phyloP scores from a whole-genome alignment of 345 rosid genomes.

The Noccaea caerulescens region DNA sequence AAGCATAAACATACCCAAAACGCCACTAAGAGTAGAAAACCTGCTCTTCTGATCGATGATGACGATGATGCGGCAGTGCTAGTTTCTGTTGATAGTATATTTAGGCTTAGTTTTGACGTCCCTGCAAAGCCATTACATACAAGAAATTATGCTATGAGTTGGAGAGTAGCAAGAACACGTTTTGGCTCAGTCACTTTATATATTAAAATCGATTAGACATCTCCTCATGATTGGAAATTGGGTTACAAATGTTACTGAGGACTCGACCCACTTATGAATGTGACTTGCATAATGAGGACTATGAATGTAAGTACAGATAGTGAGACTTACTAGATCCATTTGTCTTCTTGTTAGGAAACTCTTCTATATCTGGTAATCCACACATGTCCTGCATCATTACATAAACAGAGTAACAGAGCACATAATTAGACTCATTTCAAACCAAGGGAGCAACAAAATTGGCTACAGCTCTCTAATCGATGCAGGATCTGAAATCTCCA shows the following conservation, averaged over 20 bases:
- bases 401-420: constrained; percentile 3
- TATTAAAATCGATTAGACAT: background rate
- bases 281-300: background rate
- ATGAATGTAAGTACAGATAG: constrained; percentile 14
- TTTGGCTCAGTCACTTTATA: background rate
- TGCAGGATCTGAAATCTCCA: constrained; percentile 14
- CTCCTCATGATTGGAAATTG: background rate
- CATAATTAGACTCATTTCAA: constrained; percentile 7
- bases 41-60: constrained; percentile 17
- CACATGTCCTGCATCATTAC: constrained; percentile 49
- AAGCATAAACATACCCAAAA: constrained; percentile 2
- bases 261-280: background rate
- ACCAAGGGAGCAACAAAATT: constrained; percentile 22
- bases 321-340: constrained; percentile 51
- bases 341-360: constrained; percentile 56
- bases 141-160: constrained; percentile 1
- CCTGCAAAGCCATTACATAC: constrained; percentile 42
- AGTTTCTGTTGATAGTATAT: constrained; percentile 26
- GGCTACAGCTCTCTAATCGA: background rate
- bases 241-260: background rate
- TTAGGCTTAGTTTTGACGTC: constrained; percentile 39
- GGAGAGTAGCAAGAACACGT: background rate
- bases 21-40: constrained; percentile 15
- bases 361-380: constrained; percentile 75
- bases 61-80: constrained; percentile 42